Percentiles rank a stretch among this genome's conserved stretches.
Evolutionary conservation across 2,329 filamentous ascomycete genomes (phyloP).

Genomic region (Ploettnerulaceae sp.): DNA sequence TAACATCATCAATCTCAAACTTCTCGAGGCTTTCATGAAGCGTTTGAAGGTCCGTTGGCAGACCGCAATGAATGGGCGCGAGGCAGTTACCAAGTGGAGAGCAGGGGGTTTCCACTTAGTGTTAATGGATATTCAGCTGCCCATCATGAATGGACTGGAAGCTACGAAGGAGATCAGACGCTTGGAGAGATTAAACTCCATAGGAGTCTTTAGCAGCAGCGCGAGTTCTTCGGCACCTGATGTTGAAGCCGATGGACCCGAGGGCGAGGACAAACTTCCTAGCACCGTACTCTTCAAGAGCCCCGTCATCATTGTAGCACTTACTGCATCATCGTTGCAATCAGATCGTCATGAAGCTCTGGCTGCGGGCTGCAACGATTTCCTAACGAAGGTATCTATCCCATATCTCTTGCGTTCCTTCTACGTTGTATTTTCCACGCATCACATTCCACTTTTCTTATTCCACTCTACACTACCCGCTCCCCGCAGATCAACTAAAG

Average conservation of each 20-base stretch:
- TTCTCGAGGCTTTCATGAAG: slow-evolving; percentile 94
- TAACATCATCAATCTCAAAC: slow-evolving; percentile 93
- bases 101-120: slow-evolving; percentile 91
- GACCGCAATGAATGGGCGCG: slow-evolving; percentile 91
- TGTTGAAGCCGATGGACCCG: slow-evolving; percentile 41
- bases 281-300: slow-evolving; percentile 79
- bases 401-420: background rate
- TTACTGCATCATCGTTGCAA: slow-evolving; percentile 91
- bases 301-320: slow-evolving; percentile 93
- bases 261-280: slow-evolving; percentile 63
- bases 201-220: slow-evolving; percentile 80
- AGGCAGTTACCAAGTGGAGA: slow-evolving; percentile 91
- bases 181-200: slow-evolving; percentile 83
- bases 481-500: background rate
- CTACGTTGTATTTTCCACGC: slow-evolving; percentile 9
- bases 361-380: slow-evolving; percentile 95
- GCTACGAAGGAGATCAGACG: slow-evolving; percentile 92
- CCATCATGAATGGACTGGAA: slow-evolving; percentile 92
- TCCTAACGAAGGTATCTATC: slow-evolving; percentile 79
- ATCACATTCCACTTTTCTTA: background rate
- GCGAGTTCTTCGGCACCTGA: slow-evolving; percentile 50
- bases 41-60: slow-evolving; percentile 93
- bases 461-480: background rate
- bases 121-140: slow-evolving; percentile 96
- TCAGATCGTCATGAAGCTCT: slow-evolving; percentile 93